Percentiles rank a stretch among this genome's conserved stretches.
These are phyloP conservation scores for Thalassiosira livingstoniorum DNA, from an alignment of 352 stramenopile species.

Conservation along the genomic window DNA sequence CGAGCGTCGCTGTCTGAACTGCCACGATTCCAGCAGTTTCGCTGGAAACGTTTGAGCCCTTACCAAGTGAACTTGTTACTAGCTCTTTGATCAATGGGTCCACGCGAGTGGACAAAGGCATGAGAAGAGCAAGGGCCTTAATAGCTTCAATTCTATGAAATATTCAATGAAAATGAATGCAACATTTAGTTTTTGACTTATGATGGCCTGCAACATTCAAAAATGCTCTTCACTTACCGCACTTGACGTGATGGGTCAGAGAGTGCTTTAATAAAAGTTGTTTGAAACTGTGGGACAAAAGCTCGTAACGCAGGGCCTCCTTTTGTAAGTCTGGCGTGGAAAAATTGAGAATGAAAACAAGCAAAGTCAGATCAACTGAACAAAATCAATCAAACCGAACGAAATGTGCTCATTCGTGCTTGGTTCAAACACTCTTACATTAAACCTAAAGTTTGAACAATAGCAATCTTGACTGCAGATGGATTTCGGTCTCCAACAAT, in stretches of 20 bases:
- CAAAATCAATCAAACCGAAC: too few species aligned
- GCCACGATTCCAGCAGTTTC: constrained; percentile 75
- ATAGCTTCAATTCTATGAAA: constrained; percentile 90
- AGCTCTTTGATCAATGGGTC: constrained; percentile 96
- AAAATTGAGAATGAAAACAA: too few species aligned
- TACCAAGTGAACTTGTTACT: constrained; percentile 70
- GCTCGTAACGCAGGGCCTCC: constrained; percentile 95
- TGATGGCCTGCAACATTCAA: too few species aligned
- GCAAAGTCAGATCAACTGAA: too few species aligned
- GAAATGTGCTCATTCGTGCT: too few species aligned
- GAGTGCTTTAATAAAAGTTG: constrained; percentile 99
- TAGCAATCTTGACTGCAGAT: constrained; percentile 96
- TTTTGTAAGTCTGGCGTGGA: constrained; percentile 95
- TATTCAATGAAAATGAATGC: too few species aligned
- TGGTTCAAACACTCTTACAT: too few species aligned
- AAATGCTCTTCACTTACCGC: too few species aligned
- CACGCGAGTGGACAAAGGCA: constrained; percentile 93
- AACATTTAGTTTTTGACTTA: too few species aligned
- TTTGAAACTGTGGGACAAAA: constrained; percentile 99
- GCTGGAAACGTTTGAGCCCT: constrained; percentile 50
- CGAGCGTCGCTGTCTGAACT: constrained; percentile 82
- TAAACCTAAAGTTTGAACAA: constrained; percentile 96
- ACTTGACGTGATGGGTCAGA: constrained; percentile 95
- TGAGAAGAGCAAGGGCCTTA: constrained; percentile 92
- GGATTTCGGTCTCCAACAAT: constrained; percentile 99